Conservation (phyloP, 306 rosid species). For the Cucurbita moschata region DNA sequence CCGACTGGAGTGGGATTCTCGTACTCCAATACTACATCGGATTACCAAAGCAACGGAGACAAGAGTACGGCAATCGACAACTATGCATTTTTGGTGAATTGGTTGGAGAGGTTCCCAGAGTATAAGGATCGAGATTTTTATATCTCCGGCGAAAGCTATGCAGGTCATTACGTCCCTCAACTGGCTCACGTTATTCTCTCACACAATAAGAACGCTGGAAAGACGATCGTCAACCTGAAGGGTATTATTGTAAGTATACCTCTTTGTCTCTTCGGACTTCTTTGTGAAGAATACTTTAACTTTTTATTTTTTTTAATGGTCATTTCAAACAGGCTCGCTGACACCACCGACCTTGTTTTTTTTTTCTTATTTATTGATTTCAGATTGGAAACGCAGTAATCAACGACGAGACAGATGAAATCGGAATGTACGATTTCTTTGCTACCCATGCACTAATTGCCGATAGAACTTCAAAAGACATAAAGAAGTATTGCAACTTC, state of each 20-base stretch:
- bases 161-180: constrained; percentile 93
- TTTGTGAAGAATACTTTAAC: too few species aligned
- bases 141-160: constrained; percentile 84
- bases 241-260: constrained; percentile 54
- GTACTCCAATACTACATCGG: constrained; percentile 63
- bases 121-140: constrained; percentile 54
- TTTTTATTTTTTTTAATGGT: background rate
- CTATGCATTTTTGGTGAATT: constrained; percentile 53
- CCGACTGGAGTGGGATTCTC: constrained; percentile 95
- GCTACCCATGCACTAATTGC: constrained; percentile 46
- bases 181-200: constrained; percentile 69
- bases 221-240: constrained; percentile 53
- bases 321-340: too few species aligned
- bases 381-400: constrained; percentile 73
- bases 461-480: constrained; percentile 6
- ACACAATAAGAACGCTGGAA: constrained; percentile 35
- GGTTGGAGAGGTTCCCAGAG: constrained; percentile 87
- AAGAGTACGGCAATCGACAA: constrained; percentile 50
- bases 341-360: too few species aligned
- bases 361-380: background rate
- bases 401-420: constrained; percentile 38
- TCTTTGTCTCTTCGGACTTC: background rate
- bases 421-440: constrained; percentile 51
- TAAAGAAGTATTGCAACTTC: constrained; percentile 29
- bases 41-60: constrained; percentile 50